A percentile compares a stretch with the other conserved stretches of the same genome.
Evolutionary conservation across 805 yeast species (phyloP).

Genomic region (Zygosaccharomyces bailii): DNA sequence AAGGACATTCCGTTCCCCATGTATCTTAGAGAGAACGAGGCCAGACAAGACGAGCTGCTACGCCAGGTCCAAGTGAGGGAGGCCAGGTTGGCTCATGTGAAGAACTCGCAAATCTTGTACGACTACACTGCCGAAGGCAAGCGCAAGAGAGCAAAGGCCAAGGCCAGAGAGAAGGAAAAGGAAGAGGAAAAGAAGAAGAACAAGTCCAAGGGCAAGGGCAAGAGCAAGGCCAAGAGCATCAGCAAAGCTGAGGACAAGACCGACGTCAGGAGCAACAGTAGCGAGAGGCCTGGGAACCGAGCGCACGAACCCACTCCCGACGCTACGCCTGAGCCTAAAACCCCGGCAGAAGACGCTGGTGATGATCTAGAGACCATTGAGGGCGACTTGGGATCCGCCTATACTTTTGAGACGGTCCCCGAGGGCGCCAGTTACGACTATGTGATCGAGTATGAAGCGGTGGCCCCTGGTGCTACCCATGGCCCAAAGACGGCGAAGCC

Average conservation of each 20-base stretch:
- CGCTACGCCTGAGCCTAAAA: not conserved
- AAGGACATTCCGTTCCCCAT: slow-evolving; percentile 34
- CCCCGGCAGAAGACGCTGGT: not conserved
- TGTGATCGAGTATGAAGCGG: slow-evolving; percentile 3
- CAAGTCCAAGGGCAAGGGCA: not conserved
- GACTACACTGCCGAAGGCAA: slow-evolving; percentile 9
- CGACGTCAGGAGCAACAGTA: not conserved
- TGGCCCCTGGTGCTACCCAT: slow-evolving; percentile 3
- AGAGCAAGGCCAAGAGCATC: not conserved
- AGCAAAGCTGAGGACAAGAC: not conserved
- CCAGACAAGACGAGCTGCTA: slow-evolving; percentile 24
- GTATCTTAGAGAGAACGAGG: slow-evolving; percentile 28
- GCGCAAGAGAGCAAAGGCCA: not conserved
- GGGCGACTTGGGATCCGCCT: not conserved
- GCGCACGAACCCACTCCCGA: not conserved
- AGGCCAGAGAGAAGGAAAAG: not conserved
- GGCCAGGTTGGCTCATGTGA: slow-evolving; percentile 21
- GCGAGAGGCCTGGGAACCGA: not conserved
- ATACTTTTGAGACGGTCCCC: slow-evolving; percentile 5
- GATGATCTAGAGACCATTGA: slow-evolving; percentile 6
- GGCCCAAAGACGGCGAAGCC: not conserved
- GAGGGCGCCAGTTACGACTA: slow-evolving; percentile 8
- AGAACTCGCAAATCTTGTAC: slow-evolving; percentile 24
- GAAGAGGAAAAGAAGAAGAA: not conserved
- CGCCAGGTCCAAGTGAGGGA: slow-evolving; percentile 25